Base-by-base conservation (phyloP, 2,329 filamentous ascomycete genomes). In the Colletotrichum zoysiae region DNA sequence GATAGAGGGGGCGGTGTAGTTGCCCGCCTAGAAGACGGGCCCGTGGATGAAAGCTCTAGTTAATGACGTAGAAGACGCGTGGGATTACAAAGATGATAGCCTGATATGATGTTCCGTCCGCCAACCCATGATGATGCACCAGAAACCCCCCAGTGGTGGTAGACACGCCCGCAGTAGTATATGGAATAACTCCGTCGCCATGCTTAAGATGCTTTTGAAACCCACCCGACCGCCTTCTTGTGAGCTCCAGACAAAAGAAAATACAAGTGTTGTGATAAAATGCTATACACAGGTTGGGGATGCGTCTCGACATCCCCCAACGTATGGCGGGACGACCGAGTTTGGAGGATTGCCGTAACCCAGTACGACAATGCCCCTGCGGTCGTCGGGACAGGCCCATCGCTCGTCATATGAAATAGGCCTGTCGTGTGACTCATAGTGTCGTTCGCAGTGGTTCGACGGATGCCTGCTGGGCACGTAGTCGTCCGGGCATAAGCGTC, bases 301-400 rank as follows among this genome's bases (percentile, higher is more conserved):
- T 48, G 56, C 44, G n/a, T 66, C 56, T 46, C 56, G 57, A 57
- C 53, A 53, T 74, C 67, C 73, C 35, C 78, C 77, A 77, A 80
- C 78, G 77, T 80, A 80, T 77, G 78, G 74, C 60, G 75, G 75
- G 74, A 76, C 74, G 42, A 74, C 75, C 51, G 76, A 71, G 70
- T 76, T 74, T 16, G 74, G 69, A 60, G 53, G 51, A 50, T 33
- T 67, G 69, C 50, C 61, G 59, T 62, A 65, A 40, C 35, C 70
- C 58, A 26, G 57, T 33, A 40, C 67, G 38, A 35, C 46, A 35
- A 33, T 51, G 11, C 51, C 51, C 46, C 61, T 48, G 48, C 53
- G 60, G 42, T 62, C 65, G 30, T 46, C 48, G 35, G 11, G 40
- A 55, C 53, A 70, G 67, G 64, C 61, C 73, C 65, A 66, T 53